Evolutionary conservation across 2,329 filamentous ascomycete genomes (phyloP), one percentile per base, ranked within the genome.

Genomic region (Achaetomium macrosporum): DNA sequence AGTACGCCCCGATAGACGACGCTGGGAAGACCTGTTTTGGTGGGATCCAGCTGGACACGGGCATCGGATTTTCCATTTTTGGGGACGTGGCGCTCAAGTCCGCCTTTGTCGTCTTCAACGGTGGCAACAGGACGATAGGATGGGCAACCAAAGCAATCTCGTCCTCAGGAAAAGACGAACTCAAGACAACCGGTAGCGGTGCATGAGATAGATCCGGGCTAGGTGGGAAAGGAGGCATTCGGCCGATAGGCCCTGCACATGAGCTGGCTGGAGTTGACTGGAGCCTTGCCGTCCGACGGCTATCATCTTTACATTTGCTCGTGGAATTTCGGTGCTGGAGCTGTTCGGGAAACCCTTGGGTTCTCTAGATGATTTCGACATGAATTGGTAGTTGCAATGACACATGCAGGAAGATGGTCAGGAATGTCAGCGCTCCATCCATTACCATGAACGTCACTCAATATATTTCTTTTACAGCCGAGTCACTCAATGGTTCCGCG

Each of bases 1-100:
- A 73, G 58, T 83, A 76, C 64, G 69, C 75, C 1, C 65, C 70
- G 20, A 66, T 73, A 41, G 73, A 73, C 25, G 35, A 36, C 11
- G 44, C 10, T 17, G 56, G 69, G 10, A 64, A 62, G 3, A 71
- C 53, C 36, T 87, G 84, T 75, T 86, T 76, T 62, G 85, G 85
- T 54, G 84, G 84, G 45, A 76, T 88, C 51, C 85, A 88, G 73
- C 16, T 20, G 15, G 45, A 60, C 40, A 40, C 40, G 7, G 53
- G 47, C 13, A 54, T 60, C 13, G 60, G 58, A 10, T 57, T 61
- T 37, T 37, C 59, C 5, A 62, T 63, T 30, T 60, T 50, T 47
- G 61, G 61, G 6, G 61, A 63, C 29, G 48, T 61, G n/a, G 57
- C 55, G 0, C 53, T 63, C 13, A 63, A 63, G 56, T 50, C 56